Percentiles rank a stretch among this genome's conserved stretches.
phyloP scores from a whole-genome alignment of 169 alveolate genomes.

The Neospora caninum region DNA sequence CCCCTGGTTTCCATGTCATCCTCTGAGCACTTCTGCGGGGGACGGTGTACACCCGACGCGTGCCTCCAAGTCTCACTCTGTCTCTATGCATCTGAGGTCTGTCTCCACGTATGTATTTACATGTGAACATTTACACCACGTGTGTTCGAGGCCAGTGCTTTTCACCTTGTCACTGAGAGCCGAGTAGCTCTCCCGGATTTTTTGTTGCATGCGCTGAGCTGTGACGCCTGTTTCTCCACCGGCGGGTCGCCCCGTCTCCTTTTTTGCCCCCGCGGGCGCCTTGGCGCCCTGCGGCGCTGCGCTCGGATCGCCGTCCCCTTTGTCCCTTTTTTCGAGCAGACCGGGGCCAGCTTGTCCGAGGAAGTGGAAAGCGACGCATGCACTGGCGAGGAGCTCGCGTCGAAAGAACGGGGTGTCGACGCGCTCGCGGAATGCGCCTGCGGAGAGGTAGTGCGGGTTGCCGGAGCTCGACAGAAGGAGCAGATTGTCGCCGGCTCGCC shows the following conservation, averaged over 20 bases:
- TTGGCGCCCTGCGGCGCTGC: background rate
- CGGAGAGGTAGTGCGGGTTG: background rate
- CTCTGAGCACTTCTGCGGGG: too few species aligned
- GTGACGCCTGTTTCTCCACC: constrained; percentile 13
- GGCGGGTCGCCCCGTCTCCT: background rate
- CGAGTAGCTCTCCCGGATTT: constrained; percentile 6
- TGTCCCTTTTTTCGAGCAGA: background rate
- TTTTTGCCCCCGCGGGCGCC: background rate
- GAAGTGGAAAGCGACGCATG: constrained; percentile 21
- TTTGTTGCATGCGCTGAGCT: background rate
- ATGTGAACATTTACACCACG: background rate
- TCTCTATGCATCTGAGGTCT: too few species aligned
- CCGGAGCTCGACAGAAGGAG: background rate
- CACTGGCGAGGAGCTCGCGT: background rate
- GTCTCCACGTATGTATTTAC: too few species aligned
- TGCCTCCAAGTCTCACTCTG: too few species aligned
- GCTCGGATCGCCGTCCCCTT: background rate
- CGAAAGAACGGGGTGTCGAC: background rate
- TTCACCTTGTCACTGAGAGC: background rate
- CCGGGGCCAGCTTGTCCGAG: background rate
- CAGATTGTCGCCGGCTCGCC: background rate
- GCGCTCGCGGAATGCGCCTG: constrained; percentile 33
- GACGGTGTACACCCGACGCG: too few species aligned
- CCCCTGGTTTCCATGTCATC: too few species aligned
- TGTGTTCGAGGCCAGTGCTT: background rate